These are phyloP conservation scores for Pestalotiopsis fici DNA, from an alignment of 2,329 filamentous ascomycete species.

Conservation along the genomic window DNA sequence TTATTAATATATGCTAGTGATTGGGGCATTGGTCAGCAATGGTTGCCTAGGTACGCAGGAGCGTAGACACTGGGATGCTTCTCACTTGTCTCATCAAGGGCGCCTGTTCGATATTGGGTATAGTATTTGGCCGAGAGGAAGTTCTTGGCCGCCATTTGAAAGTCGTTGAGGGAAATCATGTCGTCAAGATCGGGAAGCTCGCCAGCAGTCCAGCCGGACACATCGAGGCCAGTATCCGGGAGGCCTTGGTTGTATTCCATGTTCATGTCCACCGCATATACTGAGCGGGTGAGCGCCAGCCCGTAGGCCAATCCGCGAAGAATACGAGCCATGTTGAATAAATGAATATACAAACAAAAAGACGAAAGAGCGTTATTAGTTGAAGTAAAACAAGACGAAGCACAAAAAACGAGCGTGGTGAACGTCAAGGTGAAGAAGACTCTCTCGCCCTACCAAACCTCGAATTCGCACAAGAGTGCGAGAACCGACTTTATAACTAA, in stretches of 20 bases:
- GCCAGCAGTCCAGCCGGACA: constrained; percentile 16
- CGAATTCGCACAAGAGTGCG: neutral
- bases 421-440: neutral
- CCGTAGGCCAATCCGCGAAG: neutral
- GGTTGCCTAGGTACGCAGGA: constrained; percentile 38
- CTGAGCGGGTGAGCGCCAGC: constrained; percentile 1
- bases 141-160: constrained; percentile 52
- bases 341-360: neutral
- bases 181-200: constrained; percentile 42
- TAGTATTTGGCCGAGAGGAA: constrained; percentile 47
- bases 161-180: constrained; percentile 53
- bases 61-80: constrained; percentile 55
- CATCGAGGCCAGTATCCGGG: constrained; percentile 10
- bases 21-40: constrained; percentile 49
- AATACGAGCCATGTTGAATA: neutral
- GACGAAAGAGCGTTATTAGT: neutral
- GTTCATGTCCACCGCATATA: constrained; percentile 6
- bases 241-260: constrained; percentile 9
- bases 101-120: constrained; percentile 58
- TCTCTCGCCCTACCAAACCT: neutral
- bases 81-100: constrained; percentile 56
- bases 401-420: neutral
- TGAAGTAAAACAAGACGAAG: neutral
- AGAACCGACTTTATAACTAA: neutral
- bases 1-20: constrained; percentile 40